Percentiles rank a stretch among this genome's conserved stretches.
These are phyloP conservation scores for Apiospora koreana DNA, from an alignment of 2,329 filamentous ascomycete species.

Conservation along the genomic window DNA sequence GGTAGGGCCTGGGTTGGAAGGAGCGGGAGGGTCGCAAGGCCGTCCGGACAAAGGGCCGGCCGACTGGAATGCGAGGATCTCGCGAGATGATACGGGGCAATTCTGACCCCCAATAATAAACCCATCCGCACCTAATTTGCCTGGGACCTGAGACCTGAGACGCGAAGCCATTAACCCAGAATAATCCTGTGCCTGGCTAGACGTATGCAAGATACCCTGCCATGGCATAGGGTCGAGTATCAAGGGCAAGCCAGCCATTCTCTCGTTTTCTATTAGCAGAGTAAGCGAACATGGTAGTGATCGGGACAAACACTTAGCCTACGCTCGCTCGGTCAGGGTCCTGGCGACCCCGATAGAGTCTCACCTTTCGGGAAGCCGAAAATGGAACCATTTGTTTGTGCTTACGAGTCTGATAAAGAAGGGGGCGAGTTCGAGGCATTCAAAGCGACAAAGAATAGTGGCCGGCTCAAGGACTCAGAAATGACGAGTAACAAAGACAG, in stretches of 20 bases:
- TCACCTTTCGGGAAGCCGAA: slow-evolving; percentile 2
- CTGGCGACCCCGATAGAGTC: neutral
- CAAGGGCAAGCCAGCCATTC: slow-evolving; percentile 1
- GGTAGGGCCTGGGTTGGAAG: neutral
- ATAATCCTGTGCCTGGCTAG: neutral
- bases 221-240: neutral
- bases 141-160: neutral
- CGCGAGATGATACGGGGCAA: slow-evolving; percentile 10
- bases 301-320: neutral
- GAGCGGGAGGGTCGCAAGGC: neutral
- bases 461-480: neutral
- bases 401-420: neutral
- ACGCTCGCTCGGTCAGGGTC: neutral
- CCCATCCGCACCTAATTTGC: neutral
- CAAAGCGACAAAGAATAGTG: neutral
- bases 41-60: slow-evolving; percentile 7
- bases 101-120: slow-evolving; percentile 8
- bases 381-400: neutral
- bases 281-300: neutral
- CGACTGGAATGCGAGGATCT: slow-evolving; percentile 12
- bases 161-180: neutral
- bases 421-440: neutral
- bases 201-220: neutral
- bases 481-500: neutral
- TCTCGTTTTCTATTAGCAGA: neutral